A percentile compares a stretch with the other conserved stretches of the same genome.
These are phyloP conservation scores for Cyclotella distinguenda DNA, from an alignment of 108 stramenopile genomes.

Conservation along the genomic window DNA sequence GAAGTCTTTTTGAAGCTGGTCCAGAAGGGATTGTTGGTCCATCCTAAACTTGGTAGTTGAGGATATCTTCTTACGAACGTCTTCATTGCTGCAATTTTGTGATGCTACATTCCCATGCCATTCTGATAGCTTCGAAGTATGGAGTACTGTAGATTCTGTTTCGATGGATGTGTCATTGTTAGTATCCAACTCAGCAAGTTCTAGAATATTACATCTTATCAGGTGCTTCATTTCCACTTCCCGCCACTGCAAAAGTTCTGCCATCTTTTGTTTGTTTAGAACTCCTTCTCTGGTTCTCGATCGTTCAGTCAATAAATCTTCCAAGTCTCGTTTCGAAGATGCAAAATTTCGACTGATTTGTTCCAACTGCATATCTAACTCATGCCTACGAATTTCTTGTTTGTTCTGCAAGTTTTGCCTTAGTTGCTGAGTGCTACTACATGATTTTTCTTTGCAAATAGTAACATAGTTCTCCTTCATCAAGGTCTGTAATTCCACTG, in stretches of 20 bases:
- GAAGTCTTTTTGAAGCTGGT: constrained; percentile 7
- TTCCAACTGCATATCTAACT: constrained; percentile 13
- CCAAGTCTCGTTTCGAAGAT: constrained; percentile 17
- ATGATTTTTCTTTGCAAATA: constrained; percentile 15
- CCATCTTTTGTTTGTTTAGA: constrained; percentile 13
- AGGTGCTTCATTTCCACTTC: constrained; percentile 17
- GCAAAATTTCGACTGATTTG: constrained; percentile 14
- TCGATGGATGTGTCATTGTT: not conserved
- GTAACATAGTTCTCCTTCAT: constrained; percentile 17
- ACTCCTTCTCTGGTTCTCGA: constrained; percentile 11
- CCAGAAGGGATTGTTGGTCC: not conserved
- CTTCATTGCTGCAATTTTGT: not conserved
- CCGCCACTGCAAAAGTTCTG: constrained; percentile 21
- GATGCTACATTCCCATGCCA: not conserved
- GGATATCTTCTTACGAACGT: not conserved
- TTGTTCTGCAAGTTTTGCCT: constrained; percentile 5
- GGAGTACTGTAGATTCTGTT: not conserved
- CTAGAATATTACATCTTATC: constrained; percentile 20
- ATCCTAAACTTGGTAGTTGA: not conserved
- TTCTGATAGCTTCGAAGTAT: not conserved
- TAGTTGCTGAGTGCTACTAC: constrained; percentile 13
- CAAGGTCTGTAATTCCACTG: constrained; percentile 13
- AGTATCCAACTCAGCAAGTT: constrained; percentile 5
- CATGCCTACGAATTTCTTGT: constrained; percentile 3
- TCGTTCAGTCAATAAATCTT: constrained; percentile 17